phyloP scores from a whole-genome alignment of 306 rosid genomes.

The Prosopis cineraria region DNA sequence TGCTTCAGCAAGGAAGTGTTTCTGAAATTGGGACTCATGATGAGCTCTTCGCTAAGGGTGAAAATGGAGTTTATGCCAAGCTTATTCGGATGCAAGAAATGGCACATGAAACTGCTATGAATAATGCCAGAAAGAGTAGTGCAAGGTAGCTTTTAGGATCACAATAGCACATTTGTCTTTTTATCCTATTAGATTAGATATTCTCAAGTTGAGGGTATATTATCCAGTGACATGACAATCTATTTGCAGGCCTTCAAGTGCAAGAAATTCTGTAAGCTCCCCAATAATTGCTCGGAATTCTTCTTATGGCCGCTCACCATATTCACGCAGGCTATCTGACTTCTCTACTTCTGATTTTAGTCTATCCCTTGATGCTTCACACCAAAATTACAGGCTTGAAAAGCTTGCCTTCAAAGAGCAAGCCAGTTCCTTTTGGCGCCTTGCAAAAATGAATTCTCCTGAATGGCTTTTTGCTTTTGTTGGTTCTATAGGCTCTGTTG shows the following conservation, averaged over 20 bases:
- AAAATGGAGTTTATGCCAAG: constrained; percentile 84
- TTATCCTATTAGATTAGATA: neutral
- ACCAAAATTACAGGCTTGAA: constrained; percentile 71
- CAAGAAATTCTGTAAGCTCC: constrained; percentile 94
- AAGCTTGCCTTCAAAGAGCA: constrained; percentile 88
- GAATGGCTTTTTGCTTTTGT: constrained; percentile 83
- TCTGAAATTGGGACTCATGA: constrained; percentile 88
- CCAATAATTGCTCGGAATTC: constrained; percentile 90
- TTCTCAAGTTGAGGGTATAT: neutral
- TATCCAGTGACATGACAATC: constrained; percentile 6
- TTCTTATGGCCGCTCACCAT: constrained; percentile 93
- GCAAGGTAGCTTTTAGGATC: constrained; percentile 83
- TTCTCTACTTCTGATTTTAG: constrained; percentile 91
- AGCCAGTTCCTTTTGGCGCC: constrained; percentile 94
- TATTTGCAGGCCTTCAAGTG: constrained; percentile 84
- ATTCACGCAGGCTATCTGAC: constrained; percentile 89
- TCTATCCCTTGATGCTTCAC: constrained; percentile 73
- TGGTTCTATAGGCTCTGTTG: constrained; percentile 83
- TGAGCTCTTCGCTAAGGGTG: constrained; percentile 81
- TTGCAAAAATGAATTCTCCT: constrained; percentile 91
- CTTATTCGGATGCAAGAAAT: constrained; percentile 86
- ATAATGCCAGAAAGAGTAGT: constrained; percentile 92
- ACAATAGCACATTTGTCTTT: neutral
- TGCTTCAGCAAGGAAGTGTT: constrained; percentile 82
- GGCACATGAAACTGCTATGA: constrained; percentile 81